These are phyloP conservation scores for Triticum aestivum DNA, from an alignment of 176 grass and related monocot species.

Conservation along the genomic window IWGSC_CS_RefSeq_v2.1 NC_057798.1:786782791-786783290, in stretches of 20 bases:
- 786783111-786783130: slow-evolving; percentile 99
- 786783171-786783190: slow-evolving; percentile 94
- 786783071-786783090: slow-evolving; percentile 97
- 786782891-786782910: slow-evolving; percentile 90
- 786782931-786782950: slow-evolving; percentile 91
- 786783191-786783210: slow-evolving; percentile 29
- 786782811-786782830: slow-evolving; percentile 85
- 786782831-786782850: slow-evolving; percentile 90
- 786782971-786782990: slow-evolving; percentile 90
- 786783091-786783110: slow-evolving; percentile 95
- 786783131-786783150: slow-evolving; percentile 90
- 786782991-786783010: slow-evolving; percentile 70
- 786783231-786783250: neutral
- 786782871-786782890: slow-evolving; percentile 91
- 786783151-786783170: slow-evolving; percentile 96
- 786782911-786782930: slow-evolving; percentile 83
- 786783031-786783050: slow-evolving; percentile 87
- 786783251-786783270: slow-evolving; percentile 5
- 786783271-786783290: slow-evolving; percentile 9
- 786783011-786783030: slow-evolving; percentile 92
- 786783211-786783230: slow-evolving; percentile 38
- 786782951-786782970: slow-evolving; percentile 85
- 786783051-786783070: slow-evolving; percentile 98
- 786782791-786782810: slow-evolving; percentile 57
- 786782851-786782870: slow-evolving; percentile 77